These are phyloP conservation scores for Phytophthora pluvialis DNA, from an alignment of 352 stramenopile species.

Conservation along the genomic window DNA sequence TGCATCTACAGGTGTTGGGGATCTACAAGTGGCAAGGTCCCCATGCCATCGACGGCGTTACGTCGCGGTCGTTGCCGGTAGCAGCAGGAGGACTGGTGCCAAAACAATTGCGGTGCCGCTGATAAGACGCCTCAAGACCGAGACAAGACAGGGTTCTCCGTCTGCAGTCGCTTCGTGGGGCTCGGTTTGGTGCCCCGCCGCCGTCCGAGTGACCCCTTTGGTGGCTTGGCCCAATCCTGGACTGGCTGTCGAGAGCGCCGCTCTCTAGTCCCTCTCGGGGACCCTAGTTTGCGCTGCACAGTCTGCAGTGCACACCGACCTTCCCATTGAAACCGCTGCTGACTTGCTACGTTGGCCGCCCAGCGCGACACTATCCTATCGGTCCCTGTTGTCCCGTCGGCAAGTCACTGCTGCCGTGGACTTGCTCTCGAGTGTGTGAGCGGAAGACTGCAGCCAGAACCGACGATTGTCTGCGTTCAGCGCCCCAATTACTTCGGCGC, in stretches of 20 bases:
- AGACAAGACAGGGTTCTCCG: no score
- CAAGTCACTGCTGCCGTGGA: not conserved
- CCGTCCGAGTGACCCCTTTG: not conserved
- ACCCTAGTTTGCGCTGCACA: not conserved
- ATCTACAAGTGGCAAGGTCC: no score
- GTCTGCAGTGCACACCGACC: not conserved
- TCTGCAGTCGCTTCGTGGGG: no score
- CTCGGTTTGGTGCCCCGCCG: no score
- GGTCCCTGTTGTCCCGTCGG: not conserved
- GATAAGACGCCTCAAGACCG: no score
- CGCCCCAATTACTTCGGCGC: constrained; percentile 21
- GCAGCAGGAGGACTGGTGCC: no score
- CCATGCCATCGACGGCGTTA: no score
- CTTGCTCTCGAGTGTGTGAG: constrained; percentile 4
- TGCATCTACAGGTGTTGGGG: not conserved
- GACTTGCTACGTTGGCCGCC: no score
- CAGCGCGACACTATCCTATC: no score
- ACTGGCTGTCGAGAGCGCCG: not conserved
- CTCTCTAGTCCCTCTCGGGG: not conserved
- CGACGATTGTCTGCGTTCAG: constrained; percentile 27
- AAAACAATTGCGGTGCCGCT: no score
- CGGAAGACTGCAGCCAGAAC: constrained; percentile 21
- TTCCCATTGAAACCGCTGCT: not conserved
- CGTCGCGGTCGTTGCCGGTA: no score
- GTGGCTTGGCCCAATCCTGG: not conserved